A percentile compares a stretch with the other conserved stretches of the same genome.
Evolutionary conservation across 768 basidiomycete species (phyloP).

Genomic region (Lactarius trivialis): DNA sequence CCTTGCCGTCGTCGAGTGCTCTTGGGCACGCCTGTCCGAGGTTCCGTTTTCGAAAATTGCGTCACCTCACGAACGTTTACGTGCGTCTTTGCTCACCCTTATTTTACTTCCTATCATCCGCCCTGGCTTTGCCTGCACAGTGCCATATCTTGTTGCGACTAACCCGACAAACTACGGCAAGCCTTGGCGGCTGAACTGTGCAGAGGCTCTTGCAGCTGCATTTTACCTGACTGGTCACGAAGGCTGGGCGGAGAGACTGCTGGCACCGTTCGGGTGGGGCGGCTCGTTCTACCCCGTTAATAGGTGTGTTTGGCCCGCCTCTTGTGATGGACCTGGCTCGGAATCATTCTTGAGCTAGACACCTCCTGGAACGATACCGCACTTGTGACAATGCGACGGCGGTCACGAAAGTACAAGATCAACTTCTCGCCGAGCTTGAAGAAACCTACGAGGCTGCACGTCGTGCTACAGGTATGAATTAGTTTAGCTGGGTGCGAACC

Average conservation of each 20-base stretch:
- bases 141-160: slow-evolving; percentile 90
- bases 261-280: slow-evolving; percentile 89
- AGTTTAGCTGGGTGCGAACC: not conserved
- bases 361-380: slow-evolving; percentile 60
- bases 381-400: slow-evolving; percentile 60
- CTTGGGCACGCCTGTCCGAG: slow-evolving; percentile 93
- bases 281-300: slow-evolving; percentile 84
- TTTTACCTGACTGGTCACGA: slow-evolving; percentile 92
- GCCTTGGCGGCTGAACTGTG: slow-evolving; percentile 94
- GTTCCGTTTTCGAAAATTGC: slow-evolving; percentile 92
- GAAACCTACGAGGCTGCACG: slow-evolving; percentile 53
- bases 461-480: slow-evolving; percentile 41
- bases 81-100: slow-evolving; percentile 42
- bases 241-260: slow-evolving; percentile 66
- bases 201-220: slow-evolving; percentile 88
- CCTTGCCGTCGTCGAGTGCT: slow-evolving; percentile 96
- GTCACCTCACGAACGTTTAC: slow-evolving; percentile 83
- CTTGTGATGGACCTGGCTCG: not conserved
- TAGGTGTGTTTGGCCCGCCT: slow-evolving; percentile 37
- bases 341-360: slow-evolving; percentile 18
- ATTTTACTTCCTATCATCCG: not conserved
- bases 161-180: slow-evolving; percentile 99
- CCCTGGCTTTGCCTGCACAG: slow-evolving; percentile 35
- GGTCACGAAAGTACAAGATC: slow-evolving; percentile 53
- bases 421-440: slow-evolving; percentile 65